Percentiles rank a stretch among this genome's conserved stretches.
These are phyloP conservation scores for Colletotrichum sp. DNA, from an alignment of 2,329 filamentous ascomycete species.

Conservation along the genomic window DNA sequence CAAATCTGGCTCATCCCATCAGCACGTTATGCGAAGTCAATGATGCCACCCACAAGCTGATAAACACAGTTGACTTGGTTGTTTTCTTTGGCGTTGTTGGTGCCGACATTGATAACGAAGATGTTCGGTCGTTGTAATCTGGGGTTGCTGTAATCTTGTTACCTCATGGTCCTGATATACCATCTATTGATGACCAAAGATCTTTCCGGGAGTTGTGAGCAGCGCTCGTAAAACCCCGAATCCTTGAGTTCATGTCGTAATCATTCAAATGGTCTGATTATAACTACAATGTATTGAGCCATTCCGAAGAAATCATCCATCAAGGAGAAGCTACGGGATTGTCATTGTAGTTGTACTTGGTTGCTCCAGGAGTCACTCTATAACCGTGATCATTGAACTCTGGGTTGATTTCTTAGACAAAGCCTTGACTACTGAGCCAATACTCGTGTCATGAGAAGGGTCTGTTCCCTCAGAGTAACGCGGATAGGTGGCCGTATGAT, in stretches of 20 bases:
- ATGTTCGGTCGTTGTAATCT: neutral
- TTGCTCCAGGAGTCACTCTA: neutral
- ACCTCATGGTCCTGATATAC: neutral
- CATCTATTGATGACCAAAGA: neutral
- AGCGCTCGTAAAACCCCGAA: neutral
- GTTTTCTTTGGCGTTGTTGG: neutral
- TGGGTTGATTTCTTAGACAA: neutral
- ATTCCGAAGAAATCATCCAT: neutral
- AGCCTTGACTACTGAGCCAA: neutral
- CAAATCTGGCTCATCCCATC: neutral
- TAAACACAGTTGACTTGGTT: neutral
- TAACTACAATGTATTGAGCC: neutral
- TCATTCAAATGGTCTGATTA: neutral
- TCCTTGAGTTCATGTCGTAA: neutral
- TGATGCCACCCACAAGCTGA: neutral
- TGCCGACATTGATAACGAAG: neutral
- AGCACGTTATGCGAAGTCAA: neutral
- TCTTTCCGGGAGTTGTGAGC: neutral
- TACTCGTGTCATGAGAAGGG: neutral
- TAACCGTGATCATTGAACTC: neutral
- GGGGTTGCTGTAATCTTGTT: neutral
- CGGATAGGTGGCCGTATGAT: neutral
- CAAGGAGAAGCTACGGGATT: neutral
- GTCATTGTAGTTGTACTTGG: neutral
- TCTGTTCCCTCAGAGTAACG: neutral